phyloP scores from a whole-genome alignment of 352 stramenopile genomes.

The Phytophthora boehmeriae region DNA sequence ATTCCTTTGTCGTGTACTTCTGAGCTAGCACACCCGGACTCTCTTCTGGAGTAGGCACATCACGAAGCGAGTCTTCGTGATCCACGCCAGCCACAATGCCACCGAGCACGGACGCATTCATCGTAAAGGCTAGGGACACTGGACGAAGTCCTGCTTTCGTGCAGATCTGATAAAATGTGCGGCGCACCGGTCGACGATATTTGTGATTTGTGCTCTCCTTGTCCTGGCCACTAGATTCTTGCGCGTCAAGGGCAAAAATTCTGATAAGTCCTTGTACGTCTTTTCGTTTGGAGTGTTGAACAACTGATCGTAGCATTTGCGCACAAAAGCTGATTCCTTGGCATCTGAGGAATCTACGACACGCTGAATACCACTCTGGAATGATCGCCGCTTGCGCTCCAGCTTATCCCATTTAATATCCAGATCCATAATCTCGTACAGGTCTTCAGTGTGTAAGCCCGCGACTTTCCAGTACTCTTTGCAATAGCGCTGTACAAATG shows the following conservation, averaged over 20 bases:
- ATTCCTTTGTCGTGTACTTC: constrained; percentile 85
- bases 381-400: constrained; percentile 78
- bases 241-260: constrained; percentile 85
- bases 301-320: constrained; percentile 83
- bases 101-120: constrained; percentile 85
- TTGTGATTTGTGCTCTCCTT: constrained; percentile 58
- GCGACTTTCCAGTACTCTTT: constrained; percentile 92
- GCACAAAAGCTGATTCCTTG: constrained; percentile 82
- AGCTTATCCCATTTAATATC: constrained; percentile 91
- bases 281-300: constrained; percentile 79
- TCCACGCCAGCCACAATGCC: constrained; percentile 77
- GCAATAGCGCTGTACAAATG: constrained; percentile 90
- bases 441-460: constrained; percentile 76
- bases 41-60: constrained; percentile 79
- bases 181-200: constrained; percentile 76
- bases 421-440: constrained; percentile 89
- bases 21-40: constrained; percentile 70
- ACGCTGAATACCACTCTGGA: constrained; percentile 74
- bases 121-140: constrained; percentile 80
- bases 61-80: constrained; percentile 63
- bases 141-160: constrained; percentile 81
- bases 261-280: constrained; percentile 84
- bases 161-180: constrained; percentile 91
- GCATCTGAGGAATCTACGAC: constrained; percentile 67
- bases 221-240: constrained; percentile 59